A percentile compares a stretch with the other conserved stretches of the same genome.
phyloP scores from a whole-genome alignment of 192 early-diverging fungal species.

The Linnemannia exigua region DNA sequence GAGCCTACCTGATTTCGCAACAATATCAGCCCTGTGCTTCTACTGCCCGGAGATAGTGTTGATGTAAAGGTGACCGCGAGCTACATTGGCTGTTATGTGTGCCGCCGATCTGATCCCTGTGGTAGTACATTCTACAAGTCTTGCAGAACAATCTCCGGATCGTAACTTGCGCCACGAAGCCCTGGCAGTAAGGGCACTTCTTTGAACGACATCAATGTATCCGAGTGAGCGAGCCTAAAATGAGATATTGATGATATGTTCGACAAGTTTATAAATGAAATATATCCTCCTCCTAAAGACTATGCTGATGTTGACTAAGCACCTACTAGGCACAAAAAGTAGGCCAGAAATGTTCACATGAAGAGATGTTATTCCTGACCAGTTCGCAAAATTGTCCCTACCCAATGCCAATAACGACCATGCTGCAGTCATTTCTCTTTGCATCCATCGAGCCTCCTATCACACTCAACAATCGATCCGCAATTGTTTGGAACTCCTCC shows the following conservation, averaged over 20 bases:
- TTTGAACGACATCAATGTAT: neutral
- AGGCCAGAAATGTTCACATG: neutral
- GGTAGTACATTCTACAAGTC: neutral
- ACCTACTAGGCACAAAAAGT: conserved; percentile 1
- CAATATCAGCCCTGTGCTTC: neutral
- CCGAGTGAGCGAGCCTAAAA: conserved; percentile 2
- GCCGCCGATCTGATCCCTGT: conserved; percentile 7
- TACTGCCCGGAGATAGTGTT: neutral
- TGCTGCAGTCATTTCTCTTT: neutral
- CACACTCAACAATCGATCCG: conserved; percentile 1
- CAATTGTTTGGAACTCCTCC: conserved; percentile 5
- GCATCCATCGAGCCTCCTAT: conserved; percentile 8
- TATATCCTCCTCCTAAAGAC: no score
- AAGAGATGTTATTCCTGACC: neutral
- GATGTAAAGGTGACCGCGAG: neutral
- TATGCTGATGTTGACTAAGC: neutral
- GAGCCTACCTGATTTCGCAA: no score
- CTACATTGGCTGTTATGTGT: conserved; percentile 13
- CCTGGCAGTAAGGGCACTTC: conserved; percentile 2
- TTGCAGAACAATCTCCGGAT: neutral
- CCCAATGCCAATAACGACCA: neutral
- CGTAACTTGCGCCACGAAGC: neutral
- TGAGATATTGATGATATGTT: neutral
- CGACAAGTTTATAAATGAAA: neutral
- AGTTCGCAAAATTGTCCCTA: neutral